These are phyloP conservation scores for Incumbomyces lentus DNA, from an alignment of 2,329 filamentous ascomycete genomes.

Conservation along the genomic window DNA sequence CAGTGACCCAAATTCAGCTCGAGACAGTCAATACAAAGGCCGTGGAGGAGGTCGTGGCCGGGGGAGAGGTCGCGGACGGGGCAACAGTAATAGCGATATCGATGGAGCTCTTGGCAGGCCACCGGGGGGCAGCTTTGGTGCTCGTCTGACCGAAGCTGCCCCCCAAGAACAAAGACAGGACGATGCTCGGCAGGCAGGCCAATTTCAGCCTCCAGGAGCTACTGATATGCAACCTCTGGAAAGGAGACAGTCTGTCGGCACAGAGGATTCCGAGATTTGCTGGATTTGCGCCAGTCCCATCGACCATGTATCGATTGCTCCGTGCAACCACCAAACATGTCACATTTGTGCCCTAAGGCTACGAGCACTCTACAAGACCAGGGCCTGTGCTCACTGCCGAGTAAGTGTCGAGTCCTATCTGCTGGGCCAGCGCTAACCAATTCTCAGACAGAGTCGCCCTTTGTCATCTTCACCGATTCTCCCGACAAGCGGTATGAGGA, in stretches of 20 bases:
- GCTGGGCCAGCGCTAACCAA: slow-evolving; percentile 2
- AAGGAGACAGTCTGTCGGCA: slow-evolving; percentile 21
- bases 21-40: slow-evolving; percentile 20
- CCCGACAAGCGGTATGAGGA: slow-evolving; percentile 72
- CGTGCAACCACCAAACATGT: slow-evolving; percentile 93
- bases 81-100: slow-evolving; percentile 51
- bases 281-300: slow-evolving; percentile 95
- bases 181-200: slow-evolving; percentile 15
- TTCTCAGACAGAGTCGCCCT: slow-evolving; percentile 38
- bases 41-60: slow-evolving; percentile 65
- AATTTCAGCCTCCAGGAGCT: slow-evolving; percentile 24
- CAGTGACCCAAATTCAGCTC: neutral
- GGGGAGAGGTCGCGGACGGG: slow-evolving; percentile 59
- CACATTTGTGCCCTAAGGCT: slow-evolving; percentile 89
- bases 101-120: slow-evolving; percentile 29
- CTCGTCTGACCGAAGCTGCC: slow-evolving; percentile 40
- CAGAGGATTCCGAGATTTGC: slow-evolving; percentile 68
- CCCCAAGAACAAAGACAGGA: slow-evolving; percentile 23
- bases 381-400: slow-evolving; percentile 91
- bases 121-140: slow-evolving; percentile 36
- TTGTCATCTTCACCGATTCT: slow-evolving; percentile 88
- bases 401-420: slow-evolving; percentile 41
- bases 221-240: slow-evolving; percentile 11
- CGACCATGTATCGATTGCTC: slow-evolving; percentile 75
- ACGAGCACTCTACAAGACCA: slow-evolving; percentile 89